Conservation (phyloP, 208 protist species). For the Leptomonas seymouri region DNA sequence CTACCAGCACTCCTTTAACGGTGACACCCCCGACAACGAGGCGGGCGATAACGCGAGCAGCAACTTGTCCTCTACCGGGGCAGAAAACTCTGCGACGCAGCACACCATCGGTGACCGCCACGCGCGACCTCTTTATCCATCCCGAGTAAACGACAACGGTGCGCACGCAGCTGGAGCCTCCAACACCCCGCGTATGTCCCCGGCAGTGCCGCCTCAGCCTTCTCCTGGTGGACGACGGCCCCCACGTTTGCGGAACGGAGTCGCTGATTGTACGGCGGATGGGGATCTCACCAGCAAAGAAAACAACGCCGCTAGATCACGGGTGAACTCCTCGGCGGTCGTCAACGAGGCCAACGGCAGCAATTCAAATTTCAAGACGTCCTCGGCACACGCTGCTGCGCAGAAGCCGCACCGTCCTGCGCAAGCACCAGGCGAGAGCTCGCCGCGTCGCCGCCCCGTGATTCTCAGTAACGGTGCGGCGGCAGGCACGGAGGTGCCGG, state of each 20-base stretch:
- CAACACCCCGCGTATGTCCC: constrained; percentile 2
- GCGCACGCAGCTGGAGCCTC: not conserved
- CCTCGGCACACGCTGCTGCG: constrained; percentile 7
- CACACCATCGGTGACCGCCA: not conserved
- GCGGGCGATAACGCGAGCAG: constrained; percentile 33
- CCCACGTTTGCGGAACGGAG: not conserved
- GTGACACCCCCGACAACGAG: constrained; percentile 18
- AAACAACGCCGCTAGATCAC: not conserved
- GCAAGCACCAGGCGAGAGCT: constrained; percentile 11
- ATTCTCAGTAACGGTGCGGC: not conserved
- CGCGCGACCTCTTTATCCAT: not conserved
- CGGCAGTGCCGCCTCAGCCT: constrained; percentile 11
- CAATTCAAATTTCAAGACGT: constrained; percentile 7
- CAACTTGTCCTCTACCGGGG: constrained; percentile 32
- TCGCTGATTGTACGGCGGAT: not conserved
- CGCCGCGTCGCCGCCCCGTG: constrained; percentile 9
- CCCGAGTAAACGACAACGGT: not conserved
- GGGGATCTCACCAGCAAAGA: not conserved
- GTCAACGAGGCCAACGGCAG: constrained; percentile 5
- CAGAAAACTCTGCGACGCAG: constrained; percentile 7
- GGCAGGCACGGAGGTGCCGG: not conserved
- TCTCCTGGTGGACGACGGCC: constrained; percentile 11
- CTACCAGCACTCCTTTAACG: constrained; percentile 18
- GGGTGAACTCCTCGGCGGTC: constrained; percentile 1
- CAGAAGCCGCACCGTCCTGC: constrained; percentile 15